Evolutionary conservation across 2,329 filamentous ascomycete genomes (phyloP).

Genomic region (Fusarium begoniae): DNA sequence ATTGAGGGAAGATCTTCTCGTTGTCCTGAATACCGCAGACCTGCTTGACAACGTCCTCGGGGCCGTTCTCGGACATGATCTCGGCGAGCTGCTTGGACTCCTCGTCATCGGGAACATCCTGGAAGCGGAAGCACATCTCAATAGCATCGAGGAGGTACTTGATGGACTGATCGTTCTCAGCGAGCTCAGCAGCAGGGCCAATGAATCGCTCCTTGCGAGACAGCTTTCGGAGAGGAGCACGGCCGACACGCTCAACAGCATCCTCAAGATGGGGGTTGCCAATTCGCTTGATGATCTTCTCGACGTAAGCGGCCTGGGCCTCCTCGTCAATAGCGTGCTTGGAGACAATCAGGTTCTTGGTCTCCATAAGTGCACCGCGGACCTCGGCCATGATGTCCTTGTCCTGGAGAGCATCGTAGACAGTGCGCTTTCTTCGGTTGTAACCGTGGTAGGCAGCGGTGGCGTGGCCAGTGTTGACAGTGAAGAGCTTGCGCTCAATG

Average conservation of each 20-base stretch:
- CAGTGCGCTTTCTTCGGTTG: conserved; percentile 83
- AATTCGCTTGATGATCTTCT: conserved; percentile 92
- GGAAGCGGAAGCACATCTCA: conserved; percentile 94
- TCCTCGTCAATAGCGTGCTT: conserved; percentile 82
- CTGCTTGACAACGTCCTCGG: conserved; percentile 80
- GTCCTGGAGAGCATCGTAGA: conserved; percentile 89
- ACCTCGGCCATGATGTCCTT: conserved; percentile 82
- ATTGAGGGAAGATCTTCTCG: conserved; percentile 80
- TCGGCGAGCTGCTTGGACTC: conserved; percentile 87
- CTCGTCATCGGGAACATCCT: conserved; percentile 90
- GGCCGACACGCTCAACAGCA: conserved; percentile 92
- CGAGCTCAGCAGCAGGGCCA: conserved; percentile 87
- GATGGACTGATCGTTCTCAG: conserved; percentile 79
- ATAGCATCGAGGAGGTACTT: conserved; percentile 81
- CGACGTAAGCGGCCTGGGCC: conserved; percentile 86
- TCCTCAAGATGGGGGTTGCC: conserved; percentile 94
- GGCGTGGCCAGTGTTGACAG: conserved; percentile 97
- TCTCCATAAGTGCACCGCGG: conserved; percentile 82
- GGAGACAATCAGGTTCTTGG: conserved; percentile 82
- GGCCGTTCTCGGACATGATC: conserved; percentile 78
- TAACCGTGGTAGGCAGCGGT: conserved; percentile 96
- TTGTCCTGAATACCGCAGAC: conserved; percentile 81
- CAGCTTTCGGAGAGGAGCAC: conserved; percentile 92
- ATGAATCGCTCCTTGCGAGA: conserved; percentile 96
- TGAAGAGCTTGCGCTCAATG: conserved; percentile 99